Evolutionary conservation across 495 filamentous ascomycete species (phyloP), one percentile per base, ranked within the genome.

Genomic region (Hypomontagnella submonticulosa): DNA sequence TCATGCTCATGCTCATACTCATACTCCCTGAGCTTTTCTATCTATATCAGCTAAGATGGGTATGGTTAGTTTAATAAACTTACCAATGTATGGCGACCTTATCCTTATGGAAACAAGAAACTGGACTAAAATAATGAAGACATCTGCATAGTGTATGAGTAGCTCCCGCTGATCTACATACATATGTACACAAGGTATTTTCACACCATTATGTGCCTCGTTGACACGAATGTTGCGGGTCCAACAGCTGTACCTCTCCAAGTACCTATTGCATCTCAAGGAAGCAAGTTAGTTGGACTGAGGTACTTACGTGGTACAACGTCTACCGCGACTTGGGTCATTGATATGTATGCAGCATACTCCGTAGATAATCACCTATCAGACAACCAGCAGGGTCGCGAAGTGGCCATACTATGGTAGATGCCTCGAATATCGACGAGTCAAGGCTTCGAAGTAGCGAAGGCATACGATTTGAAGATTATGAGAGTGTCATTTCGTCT

Each of bases 121-220:
- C 19, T 9, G 46, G 18, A 44, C 19, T 57, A 38, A 37, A 44
- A n/a, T 57, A 15, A 19, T 36, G n/a, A 51, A 33, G 54, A 16
- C 30, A 20, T 60, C 23, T 30, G 37, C 56, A 59, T 13, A 38
- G 36, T 13, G 9, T 50, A 50, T 27, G 18, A 23, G 33, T 62
- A 62, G 59, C 59, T 62, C 50, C 59, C 59, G 59, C 50, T 62
- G 59, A 62, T 62, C 59, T 62, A 47, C 50, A 40, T 57, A 49
- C 40, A 37, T 48, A 47, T 41, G 33, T 57, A 49, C 40, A 37
- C 40, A 46, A 52, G 27, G 27, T 27, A 57, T 27, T 27, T 6
- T 27, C 23, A 27, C 23, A 27, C 23, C 23, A 44, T 40, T 47
- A 44, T 55, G 18, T 56, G 57, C 18, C 32, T 58, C 34, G 36